Conservation (phyloP, 208 protist species). For the Entamoeba histolytica region DNA sequence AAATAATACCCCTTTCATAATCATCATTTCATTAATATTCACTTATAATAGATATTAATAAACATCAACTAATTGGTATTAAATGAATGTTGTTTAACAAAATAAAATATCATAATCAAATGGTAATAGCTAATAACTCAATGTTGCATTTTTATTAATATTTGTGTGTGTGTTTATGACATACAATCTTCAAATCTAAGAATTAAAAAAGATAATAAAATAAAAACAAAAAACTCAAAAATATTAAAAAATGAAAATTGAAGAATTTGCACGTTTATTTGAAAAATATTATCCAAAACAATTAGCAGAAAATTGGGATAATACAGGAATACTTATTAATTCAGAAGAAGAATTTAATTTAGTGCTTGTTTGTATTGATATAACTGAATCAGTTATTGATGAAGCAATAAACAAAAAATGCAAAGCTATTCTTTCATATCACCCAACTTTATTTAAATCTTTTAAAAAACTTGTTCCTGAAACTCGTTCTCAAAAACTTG, state of each 20-base stretch:
- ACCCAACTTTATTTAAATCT: neutral
- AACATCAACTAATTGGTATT: too few species aligned
- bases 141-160: too few species aligned
- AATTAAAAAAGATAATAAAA: too few species aligned
- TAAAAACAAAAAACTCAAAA: neutral
- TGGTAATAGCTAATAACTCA: too few species aligned
- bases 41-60: too few species aligned
- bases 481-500: neutral
- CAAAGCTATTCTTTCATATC: neutral
- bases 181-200: too few species aligned
- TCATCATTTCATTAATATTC: too few species aligned
- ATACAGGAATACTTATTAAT: neutral
- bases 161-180: too few species aligned
- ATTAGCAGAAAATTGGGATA: neutral
- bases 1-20: too few species aligned
- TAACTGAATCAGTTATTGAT: neutral
- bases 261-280: neutral
- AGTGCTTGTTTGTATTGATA: neutral
- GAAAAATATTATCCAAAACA: neutral
- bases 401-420: neutral
- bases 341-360: neutral
- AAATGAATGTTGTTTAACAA: too few species aligned
- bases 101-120: too few species aligned
- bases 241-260: neutral
- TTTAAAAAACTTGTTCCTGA: neutral